These are phyloP conservation scores for Neurospora tetrasperma DNA, from an alignment of 495 filamentous ascomycete species.

Conservation along the genomic window DNA sequence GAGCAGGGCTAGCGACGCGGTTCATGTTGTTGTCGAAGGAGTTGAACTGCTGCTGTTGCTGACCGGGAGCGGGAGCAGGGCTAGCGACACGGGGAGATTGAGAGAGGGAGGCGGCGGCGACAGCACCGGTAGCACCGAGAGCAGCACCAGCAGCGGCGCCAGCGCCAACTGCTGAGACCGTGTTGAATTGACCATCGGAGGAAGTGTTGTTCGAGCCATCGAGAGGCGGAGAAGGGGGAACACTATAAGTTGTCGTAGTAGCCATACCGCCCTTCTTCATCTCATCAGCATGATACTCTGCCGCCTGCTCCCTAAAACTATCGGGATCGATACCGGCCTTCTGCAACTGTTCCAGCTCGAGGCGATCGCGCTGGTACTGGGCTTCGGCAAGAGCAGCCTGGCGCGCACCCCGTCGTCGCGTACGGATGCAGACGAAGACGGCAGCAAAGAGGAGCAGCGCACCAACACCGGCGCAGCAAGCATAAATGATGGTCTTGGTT, in stretches of 20 bases:
- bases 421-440: slow-evolving; percentile 52
- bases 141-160: slow-evolving; percentile 9
- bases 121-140: slow-evolving; percentile 16
- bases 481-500: slow-evolving; percentile 52
- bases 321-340: slow-evolving; percentile 36
- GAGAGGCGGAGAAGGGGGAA: slow-evolving; percentile 24
- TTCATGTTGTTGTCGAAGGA: not conserved
- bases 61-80: slow-evolving; percentile 10
- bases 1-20: not conserved
- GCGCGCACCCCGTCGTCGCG: slow-evolving; percentile 53
- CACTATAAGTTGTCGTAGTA: slow-evolving; percentile 24
- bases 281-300: slow-evolving; percentile 31
- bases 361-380: slow-evolving; percentile 46
- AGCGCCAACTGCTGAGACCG: slow-evolving; percentile 1
- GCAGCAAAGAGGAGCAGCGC: slow-evolving; percentile 38
- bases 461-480: slow-evolving; percentile 40
- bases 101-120: slow-evolving; percentile 18
- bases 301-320: slow-evolving; percentile 27
- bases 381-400: slow-evolving; percentile 50
- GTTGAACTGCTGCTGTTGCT: not conserved
- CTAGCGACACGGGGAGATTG: slow-evolving; percentile 18
- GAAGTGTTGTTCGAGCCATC: slow-evolving; percentile 15
- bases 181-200: not conserved
- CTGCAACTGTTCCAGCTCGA: slow-evolving; percentile 51
- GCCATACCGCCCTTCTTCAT: slow-evolving; percentile 23